Percentiles rank a stretch among this genome's conserved stretches.
Conservation (phyloP, 1,284 basidiomycete species). For the Trametes hirsuta region DNA sequence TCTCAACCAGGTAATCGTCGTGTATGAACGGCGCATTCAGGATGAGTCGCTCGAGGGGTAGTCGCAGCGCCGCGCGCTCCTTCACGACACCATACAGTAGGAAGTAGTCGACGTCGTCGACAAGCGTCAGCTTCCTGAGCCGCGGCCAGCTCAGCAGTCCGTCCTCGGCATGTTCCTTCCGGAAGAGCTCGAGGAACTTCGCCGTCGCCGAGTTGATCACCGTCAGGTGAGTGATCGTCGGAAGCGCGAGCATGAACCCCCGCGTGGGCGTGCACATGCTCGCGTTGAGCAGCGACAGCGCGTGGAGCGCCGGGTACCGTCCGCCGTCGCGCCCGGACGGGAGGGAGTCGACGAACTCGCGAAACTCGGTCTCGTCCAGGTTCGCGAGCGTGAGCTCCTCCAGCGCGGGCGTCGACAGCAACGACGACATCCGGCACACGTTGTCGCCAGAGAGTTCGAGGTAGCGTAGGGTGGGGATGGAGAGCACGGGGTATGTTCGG, state of each 20-base stretch:
- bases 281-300: conserved; percentile 29
- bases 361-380: conserved; percentile 35
- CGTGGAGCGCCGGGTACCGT: conserved; percentile 24
- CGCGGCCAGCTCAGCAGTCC: conserved; percentile 25
- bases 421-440: conserved; percentile 30
- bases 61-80: conserved; percentile 24
- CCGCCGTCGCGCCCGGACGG: conserved; percentile 11
- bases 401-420: conserved; percentile 29
- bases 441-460: conserved; percentile 34
- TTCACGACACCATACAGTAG: conserved; percentile 26
- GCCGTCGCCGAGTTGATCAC: conserved; percentile 32
- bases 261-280: conserved; percentile 27
- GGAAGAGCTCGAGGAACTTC: conserved; percentile 32
- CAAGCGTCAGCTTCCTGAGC: conserved; percentile 28
- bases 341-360: conserved; percentile 32
- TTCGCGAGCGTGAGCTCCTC: conserved; percentile 32
- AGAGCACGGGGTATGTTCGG: conserved; percentile 22
- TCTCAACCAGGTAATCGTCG: conserved; percentile 21
- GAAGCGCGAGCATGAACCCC: conserved; percentile 30
- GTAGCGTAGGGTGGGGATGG: conserved; percentile 28
- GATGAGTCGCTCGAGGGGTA: conserved; percentile 28
- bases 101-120: conserved; percentile 32
- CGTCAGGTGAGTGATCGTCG: conserved; percentile 29
- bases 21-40: conserved; percentile 32
- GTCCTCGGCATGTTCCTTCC: conserved; percentile 24